Evolutionary conservation across 2,329 filamentous ascomycete genomes (phyloP), one percentile per base, ranked within the genome.

Genomic region (Nemania sp.): DNA sequence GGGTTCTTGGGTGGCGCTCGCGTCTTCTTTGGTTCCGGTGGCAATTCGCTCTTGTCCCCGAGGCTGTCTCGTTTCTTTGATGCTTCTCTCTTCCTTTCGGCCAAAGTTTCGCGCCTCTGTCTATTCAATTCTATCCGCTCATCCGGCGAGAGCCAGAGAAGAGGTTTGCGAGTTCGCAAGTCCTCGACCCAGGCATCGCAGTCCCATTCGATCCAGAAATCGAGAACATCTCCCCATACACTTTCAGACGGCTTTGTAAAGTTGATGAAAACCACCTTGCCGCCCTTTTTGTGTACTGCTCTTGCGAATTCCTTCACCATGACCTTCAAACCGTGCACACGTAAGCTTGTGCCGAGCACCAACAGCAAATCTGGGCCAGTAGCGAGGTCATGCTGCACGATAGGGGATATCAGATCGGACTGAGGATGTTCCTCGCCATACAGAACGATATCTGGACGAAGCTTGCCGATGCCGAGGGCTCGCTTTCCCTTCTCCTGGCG

Each of bases 191-290:
- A 91, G 3, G 84, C 84, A 66, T 91, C 89, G 61, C 88, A 91
- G 68, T 91, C 88, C 87, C 87, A 90, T 64, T 89, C 81, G 1
- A 91, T 81, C 84, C 88, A 90, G 63, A 87, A 90, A 73, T 91
- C 89, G 54, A 91, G 88, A 0, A 90, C 77, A 55, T 90, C 88
- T 1, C 87, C 85, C 89, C 89, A 91, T 1, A 82, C 83, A 69
- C 88, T 91, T 69, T 90, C 87, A 0, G 88, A 81, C 0, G 88
- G 88, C 68, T 89, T 89, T 1, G 88, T 90, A 20, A 87, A 83
- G 73, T 91, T 91, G 64, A 91, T 85, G 74, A 90, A 90, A 4
- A 91, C 79, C 0, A 91, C 88, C 56, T 84, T 88, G 57, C 88
- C 88, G 21, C 85, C 86, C 53, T 80, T 85, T 67, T 80, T 85